Evolutionary conservation across 441 rosid species (phyloP), one percentile per base, ranked within the genome.

Genomic region (Gossypium lobatum): DNA sequence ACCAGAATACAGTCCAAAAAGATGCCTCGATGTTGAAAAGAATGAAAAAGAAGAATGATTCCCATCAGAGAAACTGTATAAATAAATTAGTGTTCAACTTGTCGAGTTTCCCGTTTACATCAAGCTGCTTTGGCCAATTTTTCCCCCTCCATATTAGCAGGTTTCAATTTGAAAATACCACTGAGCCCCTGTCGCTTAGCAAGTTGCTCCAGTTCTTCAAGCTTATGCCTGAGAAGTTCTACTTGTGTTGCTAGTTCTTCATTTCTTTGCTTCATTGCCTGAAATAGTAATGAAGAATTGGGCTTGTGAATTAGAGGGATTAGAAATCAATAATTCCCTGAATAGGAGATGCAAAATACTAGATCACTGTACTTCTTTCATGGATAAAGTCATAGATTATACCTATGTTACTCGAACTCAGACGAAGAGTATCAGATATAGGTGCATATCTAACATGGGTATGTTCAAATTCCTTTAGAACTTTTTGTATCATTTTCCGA

Each of bases 131-230:
- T 81, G 4, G 74, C 78, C 54, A 64, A 69, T 61, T 85, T 79
- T 13, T 4, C 76, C 23, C 72, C 81, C 52, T 80, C 83, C 8
- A 70, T 14, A 6, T 52, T 31, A 21, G 74, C 77, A 64, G 75
- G 85, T 81, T 77, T 90, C 68, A 88, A 65, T 80, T 83, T 80
- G 73, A 89, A 81, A 16, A 85, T 23, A 55, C 95, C 95, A 9
- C 79, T 48, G 53, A 95, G 89, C 48, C 99, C 95, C n/a, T 80
- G 85, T 63, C 80, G 76, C 68, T 64, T 87, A 4, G 96, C 90
- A 37, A 88, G 95, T 77, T 85, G 84, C 86, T 91, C 98, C 31
- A 95, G 75, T 81, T 93, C 95, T 60, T 75, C 83, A 75, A 94
- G 81, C 74, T 89, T 89, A 18, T 80, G 81, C 62, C 65, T 81